A percentile compares a stretch with the other conserved stretches of the same genome.
Conservation (phyloP, 345 rosid genomes). For the Rhizophora mangle region DNA sequence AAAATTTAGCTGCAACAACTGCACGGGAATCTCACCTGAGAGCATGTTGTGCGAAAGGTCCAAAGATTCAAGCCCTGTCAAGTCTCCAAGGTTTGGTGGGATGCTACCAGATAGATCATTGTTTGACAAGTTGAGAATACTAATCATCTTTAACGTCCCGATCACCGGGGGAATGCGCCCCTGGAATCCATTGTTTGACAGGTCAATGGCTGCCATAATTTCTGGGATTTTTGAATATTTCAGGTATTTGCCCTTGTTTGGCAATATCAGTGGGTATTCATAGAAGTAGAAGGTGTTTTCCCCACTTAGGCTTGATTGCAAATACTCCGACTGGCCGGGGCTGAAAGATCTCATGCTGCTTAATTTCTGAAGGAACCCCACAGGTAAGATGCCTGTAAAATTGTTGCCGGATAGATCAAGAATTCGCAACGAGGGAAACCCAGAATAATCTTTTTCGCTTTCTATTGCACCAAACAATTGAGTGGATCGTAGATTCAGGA, state of each 20-base stretch:
- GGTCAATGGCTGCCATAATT: not conserved
- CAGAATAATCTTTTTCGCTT: not conserved
- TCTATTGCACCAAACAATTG: not conserved
- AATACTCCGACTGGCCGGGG: not conserved
- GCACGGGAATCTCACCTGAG: too few species aligned
- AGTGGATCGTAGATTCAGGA: not conserved
- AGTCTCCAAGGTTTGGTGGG: too few species aligned
- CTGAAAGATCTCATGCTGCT: not conserved
- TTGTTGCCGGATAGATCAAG: not conserved
- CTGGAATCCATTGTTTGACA: too few species aligned
- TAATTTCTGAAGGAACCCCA: not conserved
- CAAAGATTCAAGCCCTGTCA: too few species aligned
- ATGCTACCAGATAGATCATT: too few species aligned
- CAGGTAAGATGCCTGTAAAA: not conserved
- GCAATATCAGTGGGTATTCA: not conserved
- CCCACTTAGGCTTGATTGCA: too few species aligned
- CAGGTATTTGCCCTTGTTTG: not conserved
- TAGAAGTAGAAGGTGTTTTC: too few species aligned
- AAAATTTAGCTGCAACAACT: too few species aligned
- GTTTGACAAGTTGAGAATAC: too few species aligned
- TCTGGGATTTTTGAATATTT: constrained; percentile 1
- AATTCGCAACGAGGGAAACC: not conserved
- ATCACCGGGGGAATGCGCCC: too few species aligned
- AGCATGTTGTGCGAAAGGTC: too few species aligned
- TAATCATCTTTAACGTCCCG: too few species aligned